These are phyloP conservation scores for Anaeromyces robustus DNA, from an alignment of 192 early-diverging fungal species.

Conservation along the genomic window DNA sequence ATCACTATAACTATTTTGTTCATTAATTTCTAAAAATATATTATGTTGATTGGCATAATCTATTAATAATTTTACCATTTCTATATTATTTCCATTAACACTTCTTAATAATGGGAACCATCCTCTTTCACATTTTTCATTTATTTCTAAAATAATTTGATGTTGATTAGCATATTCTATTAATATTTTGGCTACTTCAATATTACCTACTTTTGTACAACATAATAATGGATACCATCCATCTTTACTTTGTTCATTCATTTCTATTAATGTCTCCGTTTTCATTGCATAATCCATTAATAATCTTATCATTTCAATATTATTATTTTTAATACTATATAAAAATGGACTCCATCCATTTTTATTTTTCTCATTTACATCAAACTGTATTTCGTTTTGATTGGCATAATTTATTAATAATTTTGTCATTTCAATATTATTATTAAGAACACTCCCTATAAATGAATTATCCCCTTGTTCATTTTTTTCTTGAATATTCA, in stretches of 20 bases:
- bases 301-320: neutral
- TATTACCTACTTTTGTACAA: neutral
- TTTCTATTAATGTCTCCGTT: neutral
- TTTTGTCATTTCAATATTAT: neutral
- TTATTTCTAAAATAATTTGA: neutral
- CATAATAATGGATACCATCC: neutral
- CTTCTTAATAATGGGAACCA: neutral
- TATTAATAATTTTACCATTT: neutral
- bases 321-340: neutral
- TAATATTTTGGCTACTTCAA: neutral
- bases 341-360: neutral
- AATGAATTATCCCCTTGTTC: neutral
- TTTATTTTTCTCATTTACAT: neutral
- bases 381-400: neutral
- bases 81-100: neutral
- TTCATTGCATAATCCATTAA: neutral
- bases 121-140: neutral
- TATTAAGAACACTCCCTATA: neutral
- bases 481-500: neutral
- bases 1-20: neutral
- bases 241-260: neutral
- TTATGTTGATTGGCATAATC: neutral
- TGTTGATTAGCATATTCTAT: neutral
- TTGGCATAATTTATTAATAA: neutral
- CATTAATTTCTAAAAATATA: neutral